phyloP scores from a whole-genome alignment of 2,329 filamentous ascomycete genomes.

The Colletotrichum filicis region DNA sequence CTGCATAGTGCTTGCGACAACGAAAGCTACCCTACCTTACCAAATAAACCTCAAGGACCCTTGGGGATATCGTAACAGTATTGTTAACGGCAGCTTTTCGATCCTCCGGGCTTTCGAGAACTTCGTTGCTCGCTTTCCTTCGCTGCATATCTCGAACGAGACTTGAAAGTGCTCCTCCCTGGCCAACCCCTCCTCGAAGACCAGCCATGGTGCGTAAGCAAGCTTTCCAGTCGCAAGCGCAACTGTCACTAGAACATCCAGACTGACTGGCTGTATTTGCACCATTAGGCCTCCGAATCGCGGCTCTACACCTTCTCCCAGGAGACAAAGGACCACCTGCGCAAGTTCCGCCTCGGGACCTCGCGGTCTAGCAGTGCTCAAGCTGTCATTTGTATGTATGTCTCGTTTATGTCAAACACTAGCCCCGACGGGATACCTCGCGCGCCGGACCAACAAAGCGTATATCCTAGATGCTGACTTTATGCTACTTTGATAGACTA shows the following conservation, averaged over 20 bases:
- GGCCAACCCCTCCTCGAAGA: neutral
- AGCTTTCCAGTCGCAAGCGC: neutral
- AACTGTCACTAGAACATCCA: slow-evolving; percentile 10
- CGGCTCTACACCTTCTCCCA: slow-evolving; percentile 92
- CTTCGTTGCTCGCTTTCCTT: neutral
- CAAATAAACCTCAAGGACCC: neutral
- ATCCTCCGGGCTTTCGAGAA: neutral
- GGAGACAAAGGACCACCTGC: slow-evolving; percentile 88
- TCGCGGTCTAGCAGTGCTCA: slow-evolving; percentile 88
- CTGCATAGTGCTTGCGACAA: neutral
- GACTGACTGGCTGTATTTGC: neutral
- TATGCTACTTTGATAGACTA: slow-evolving; percentile 68
- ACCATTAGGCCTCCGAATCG: slow-evolving; percentile 77
- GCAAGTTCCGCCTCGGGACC: slow-evolving; percentile 93
- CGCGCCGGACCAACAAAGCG: neutral
- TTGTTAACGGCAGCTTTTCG: neutral
- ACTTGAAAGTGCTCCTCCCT: neutral
- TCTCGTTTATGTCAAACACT: slow-evolving; percentile 38
- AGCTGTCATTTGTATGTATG: slow-evolving; percentile 89
- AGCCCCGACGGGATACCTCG: neutral
- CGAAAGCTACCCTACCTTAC: neutral
- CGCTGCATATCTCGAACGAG: neutral
- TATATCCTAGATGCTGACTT: neutral
- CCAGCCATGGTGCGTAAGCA: slow-evolving; percentile 16
- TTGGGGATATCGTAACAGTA: neutral